Evolutionary conservation across 305 asterid species (phyloP).

Genomic region (Solanum aculeatissimum): DNA sequence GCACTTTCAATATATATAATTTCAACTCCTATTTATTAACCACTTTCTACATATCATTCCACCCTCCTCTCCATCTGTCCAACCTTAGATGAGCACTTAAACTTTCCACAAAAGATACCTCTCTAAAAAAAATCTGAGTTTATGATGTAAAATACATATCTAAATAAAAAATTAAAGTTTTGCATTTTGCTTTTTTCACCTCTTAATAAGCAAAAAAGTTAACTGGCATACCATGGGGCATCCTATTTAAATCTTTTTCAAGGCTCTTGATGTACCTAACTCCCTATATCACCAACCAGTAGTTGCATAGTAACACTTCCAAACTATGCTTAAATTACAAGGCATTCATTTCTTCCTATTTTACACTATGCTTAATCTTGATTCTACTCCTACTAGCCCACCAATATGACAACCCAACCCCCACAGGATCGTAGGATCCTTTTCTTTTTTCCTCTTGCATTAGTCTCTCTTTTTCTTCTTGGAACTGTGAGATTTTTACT

Average conservation of each 20-base stretch:
- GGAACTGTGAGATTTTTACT: conserved; percentile 44
- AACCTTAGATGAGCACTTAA: not conserved
- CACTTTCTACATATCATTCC: too few species aligned
- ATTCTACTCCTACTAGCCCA: not conserved
- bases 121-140: not conserved
- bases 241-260: not conserved
- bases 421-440: conserved; percentile 26
- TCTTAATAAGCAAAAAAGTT: not conserved
- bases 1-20: not conserved
- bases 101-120: not conserved
- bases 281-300: conserved; percentile 47
- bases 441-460: conserved; percentile 43
- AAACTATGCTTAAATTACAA: conserved; percentile 33
- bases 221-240: not conserved
- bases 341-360: conserved; percentile 7
- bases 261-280: conserved; percentile 6
- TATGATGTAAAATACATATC: not conserved
- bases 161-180: not conserved
- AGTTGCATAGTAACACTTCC: conserved; percentile 27
- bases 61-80: too few species aligned
- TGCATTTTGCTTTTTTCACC: not conserved
- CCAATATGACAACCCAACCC: conserved; percentile 24
- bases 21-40: too few species aligned
- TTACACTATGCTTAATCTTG: not conserved
- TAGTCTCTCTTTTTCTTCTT: conserved; percentile 41